Percentiles rank a stretch among this genome's conserved stretches.
Conservation (phyloP, 1,284 basidiomycete species). For the Tausonia pullulans region DNA sequence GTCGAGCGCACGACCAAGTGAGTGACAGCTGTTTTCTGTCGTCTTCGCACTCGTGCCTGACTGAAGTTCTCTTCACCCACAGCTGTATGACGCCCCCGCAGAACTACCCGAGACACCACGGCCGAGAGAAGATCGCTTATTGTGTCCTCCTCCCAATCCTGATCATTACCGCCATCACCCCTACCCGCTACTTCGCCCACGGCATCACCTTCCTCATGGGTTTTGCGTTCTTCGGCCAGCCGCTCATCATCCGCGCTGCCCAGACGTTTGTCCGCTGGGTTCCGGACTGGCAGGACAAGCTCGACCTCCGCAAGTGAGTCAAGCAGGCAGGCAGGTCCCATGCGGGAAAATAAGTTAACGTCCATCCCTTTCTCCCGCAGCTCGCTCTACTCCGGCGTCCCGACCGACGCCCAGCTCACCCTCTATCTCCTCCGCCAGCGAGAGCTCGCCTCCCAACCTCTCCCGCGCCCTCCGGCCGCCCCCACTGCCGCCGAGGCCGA, state of each 20-base stretch:
- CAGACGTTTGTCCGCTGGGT: conserved; percentile 37
- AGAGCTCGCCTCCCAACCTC: neutral
- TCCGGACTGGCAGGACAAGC: conserved; percentile 41
- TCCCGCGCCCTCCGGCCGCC: neutral
- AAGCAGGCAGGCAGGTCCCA: neutral
- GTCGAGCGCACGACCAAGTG: conserved; percentile 35
- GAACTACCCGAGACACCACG: conserved; percentile 32
- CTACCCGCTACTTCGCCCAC: conserved; percentile 38
- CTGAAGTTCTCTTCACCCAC: neutral
- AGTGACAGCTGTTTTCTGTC: conserved; percentile 16
- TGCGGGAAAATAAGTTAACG: no score
- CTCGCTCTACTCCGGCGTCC: conserved; percentile 42
- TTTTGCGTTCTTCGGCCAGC: conserved; percentile 44
- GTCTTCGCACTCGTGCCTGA: neutral
- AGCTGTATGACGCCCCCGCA: conserved; percentile 34
- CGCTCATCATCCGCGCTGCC: conserved; percentile 36
- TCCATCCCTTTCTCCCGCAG: conserved; percentile 23
- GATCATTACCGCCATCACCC: conserved; percentile 37
- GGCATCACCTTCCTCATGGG: conserved; percentile 40
- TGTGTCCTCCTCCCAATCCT: conserved; percentile 32
- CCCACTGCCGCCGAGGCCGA: neutral
- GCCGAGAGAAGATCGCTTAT: conserved; percentile 34
- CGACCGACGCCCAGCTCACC: conserved; percentile 48
- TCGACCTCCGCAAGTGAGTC: conserved; percentile 40
- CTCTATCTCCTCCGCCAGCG: conserved; percentile 23